Evolutionary conservation across 768 basidiomycete genomes (phyloP), one percentile per base, ranked within the genome.

Genomic region (Tylopilus subfusipes): DNA sequence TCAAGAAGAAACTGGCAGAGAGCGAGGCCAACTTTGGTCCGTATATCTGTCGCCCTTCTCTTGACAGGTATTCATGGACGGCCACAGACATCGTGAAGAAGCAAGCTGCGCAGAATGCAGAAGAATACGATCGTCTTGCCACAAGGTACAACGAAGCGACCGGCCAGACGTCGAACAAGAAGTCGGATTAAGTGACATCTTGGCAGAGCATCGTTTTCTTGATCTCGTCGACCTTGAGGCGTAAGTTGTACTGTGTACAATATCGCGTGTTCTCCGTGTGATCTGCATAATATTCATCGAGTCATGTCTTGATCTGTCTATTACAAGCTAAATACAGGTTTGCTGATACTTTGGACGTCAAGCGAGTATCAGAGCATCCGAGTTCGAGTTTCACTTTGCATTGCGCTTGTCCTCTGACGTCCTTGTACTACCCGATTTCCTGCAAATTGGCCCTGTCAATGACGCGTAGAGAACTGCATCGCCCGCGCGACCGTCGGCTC

Each of bases 101-200:
- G 71, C 92, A 94, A 69, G 87, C 90, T 0, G 68, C 75, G 1
- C 86, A 89, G 61, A 90, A 93, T 59, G 85, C 83, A 5, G 77
- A 75, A 22, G 90, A 93, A 66, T 94, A 89, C 63, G 86, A 93
- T 73, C 78, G 91, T 50, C 81, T 95, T 50, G 87, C 90, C 2
- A 86, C 83, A 5, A 82, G 85, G 70, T 83, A 84, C 72, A 91
- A 90, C 68, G 76, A 83, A 54, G 78, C 81, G 46, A 86, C 86
- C 1, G 89, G 88, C 4, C 68, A 70, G 34, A 67, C 71, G 1
- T 80, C 78, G 18, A 71, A 81, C 74, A 93, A 93, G 72, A 82
- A 87, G 61, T 72, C 72, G 40, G 88, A 91, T 63, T 91, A 65
- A 31, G 27, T 19, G 21, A 29, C 14, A 8, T 9, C 21, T 22